phyloP scores from a whole-genome alignment of 192 early-diverging fungal species.

The Umbelopsis sp. region DNA sequence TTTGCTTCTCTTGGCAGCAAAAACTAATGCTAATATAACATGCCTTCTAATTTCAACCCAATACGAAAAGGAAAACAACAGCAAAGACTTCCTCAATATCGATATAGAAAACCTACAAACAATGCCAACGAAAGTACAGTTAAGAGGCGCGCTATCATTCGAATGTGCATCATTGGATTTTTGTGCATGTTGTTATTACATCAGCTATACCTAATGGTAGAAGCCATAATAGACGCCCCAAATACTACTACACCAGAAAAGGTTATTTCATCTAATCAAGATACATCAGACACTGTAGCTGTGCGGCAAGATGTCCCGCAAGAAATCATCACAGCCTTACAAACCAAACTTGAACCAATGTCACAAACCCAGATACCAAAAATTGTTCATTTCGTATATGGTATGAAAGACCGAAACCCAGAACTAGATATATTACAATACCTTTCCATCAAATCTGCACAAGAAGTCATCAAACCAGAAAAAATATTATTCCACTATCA shows the following conservation, averaged over 20 bases:
- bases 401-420: constrained; percentile 36
- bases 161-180: constrained; percentile 3
- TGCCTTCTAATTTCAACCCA: constrained; percentile 12
- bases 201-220: constrained; percentile 9
- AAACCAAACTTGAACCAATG: not conserved
- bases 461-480: constrained; percentile 42
- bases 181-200: constrained; percentile 9
- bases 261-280: not conserved
- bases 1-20: not conserved
- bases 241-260: not conserved
- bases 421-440: constrained; percentile 47
- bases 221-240: not conserved
- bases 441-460: constrained; percentile 51
- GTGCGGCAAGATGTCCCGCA: not conserved
- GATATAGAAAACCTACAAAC: not conserved
- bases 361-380: constrained; percentile 37
- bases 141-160: not conserved
- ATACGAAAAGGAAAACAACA: not conserved
- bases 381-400: constrained; percentile 52
- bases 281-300: not conserved
- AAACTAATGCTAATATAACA: constrained; percentile 9
- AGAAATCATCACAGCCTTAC: constrained; percentile 18
- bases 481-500: constrained; percentile 51
- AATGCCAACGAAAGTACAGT: not conserved
- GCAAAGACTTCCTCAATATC: not conserved